Evolutionary conservation across 352 stramenopile genomes (phyloP).

Genomic region (Halophytophthora batemanensis): DNA sequence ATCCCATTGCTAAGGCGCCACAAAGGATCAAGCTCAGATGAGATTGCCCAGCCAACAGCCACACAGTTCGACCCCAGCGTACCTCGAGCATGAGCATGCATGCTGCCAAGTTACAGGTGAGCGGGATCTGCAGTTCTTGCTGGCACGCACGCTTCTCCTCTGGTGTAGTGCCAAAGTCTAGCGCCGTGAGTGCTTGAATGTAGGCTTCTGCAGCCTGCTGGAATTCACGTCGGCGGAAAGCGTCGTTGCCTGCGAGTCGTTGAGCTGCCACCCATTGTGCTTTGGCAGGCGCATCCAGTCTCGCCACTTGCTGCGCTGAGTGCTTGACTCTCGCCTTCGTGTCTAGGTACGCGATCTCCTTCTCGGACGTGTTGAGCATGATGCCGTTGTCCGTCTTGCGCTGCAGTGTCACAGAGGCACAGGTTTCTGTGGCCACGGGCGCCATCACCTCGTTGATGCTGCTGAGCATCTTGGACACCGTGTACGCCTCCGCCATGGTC

Average conservation of each 20-base stretch:
- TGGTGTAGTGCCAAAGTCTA: constrained; percentile 50
- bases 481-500: constrained; percentile 61
- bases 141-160: constrained; percentile 43
- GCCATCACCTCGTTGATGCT: constrained; percentile 82
- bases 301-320: constrained; percentile 49
- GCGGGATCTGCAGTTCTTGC: constrained; percentile 50
- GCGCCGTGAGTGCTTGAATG: constrained; percentile 60
- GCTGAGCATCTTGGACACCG: constrained; percentile 81
- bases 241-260: constrained; percentile 44
- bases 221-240: constrained; percentile 45
- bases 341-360: constrained; percentile 77
- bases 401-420: constrained; percentile 59
- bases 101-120: constrained; percentile 77
- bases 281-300: constrained; percentile 34
- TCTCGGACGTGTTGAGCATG: constrained; percentile 70
- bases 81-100: constrained; percentile 76
- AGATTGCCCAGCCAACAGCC: background rate
- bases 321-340: constrained; percentile 74
- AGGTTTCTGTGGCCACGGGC: constrained; percentile 44
- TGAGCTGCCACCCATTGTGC: constrained; percentile 43
- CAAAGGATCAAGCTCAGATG: background rate
- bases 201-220: constrained; percentile 59
- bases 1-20: constrained; percentile 47
- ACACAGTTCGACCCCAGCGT: background rate
- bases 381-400: constrained; percentile 74